A percentile compares a stretch with the other conserved stretches of the same genome.
These are phyloP conservation scores for Ophiostoma sp. DNA, from an alignment of 2,329 filamentous ascomycete genomes.

Conservation along the genomic window DNA sequence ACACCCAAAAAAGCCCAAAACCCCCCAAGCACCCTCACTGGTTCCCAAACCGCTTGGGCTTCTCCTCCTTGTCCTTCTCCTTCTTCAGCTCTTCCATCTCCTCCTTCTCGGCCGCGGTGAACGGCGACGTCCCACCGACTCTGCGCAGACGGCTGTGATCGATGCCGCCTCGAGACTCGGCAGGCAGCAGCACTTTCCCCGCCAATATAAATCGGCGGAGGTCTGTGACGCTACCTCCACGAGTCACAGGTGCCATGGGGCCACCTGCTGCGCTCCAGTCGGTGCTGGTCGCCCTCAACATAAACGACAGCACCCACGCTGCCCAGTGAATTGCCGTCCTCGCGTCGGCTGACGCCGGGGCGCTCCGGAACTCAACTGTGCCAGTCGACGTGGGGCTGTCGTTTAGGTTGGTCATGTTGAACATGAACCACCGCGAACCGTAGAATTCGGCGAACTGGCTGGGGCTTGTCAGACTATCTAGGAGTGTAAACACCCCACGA, in stretches of 20 bases:
- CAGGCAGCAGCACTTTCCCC: not conserved
- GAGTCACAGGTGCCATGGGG: not conserved
- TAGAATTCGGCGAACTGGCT: not conserved
- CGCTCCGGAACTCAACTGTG: not conserved
- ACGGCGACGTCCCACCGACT: not conserved
- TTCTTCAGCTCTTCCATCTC: not conserved
- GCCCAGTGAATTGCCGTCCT: not conserved
- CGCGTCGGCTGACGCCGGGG: not conserved
- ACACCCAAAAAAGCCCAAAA: too few relatives aligned
- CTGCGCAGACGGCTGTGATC: not conserved
- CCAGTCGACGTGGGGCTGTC: not conserved
- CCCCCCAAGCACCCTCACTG: too few relatives aligned
- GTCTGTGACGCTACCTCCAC: not conserved
- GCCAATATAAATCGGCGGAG: not conserved
- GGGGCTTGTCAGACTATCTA: not conserved
- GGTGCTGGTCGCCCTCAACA: not conserved
- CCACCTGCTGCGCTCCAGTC: not conserved
- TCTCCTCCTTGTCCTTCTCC: not conserved
- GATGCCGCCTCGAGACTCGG: not conserved
- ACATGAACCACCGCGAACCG: not conserved
- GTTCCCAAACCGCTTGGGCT: not conserved
- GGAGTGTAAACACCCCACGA: not conserved
- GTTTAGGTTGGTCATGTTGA: not conserved
- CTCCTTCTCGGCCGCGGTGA: not conserved
- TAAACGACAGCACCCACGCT: not conserved